Percentiles rank a stretch among this genome's conserved stretches.
Conservation (phyloP, 352 stramenopile genomes). For the Pythium coloratum region DNA sequence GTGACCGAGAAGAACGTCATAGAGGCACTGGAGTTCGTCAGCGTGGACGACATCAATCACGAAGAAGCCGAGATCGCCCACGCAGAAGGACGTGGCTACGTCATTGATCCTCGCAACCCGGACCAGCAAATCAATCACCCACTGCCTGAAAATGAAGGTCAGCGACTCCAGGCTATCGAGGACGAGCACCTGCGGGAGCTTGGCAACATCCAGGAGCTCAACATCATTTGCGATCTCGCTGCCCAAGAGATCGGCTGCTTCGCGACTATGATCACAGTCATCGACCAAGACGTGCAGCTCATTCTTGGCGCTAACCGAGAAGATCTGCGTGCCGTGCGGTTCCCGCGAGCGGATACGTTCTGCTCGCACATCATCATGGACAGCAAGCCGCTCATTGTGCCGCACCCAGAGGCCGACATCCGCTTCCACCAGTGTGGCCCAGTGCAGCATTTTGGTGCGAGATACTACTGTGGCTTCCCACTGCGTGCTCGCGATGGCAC, state of each 20-base stretch:
- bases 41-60: background rate
- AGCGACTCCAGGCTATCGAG: constrained; percentile 48
- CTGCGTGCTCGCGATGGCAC: constrained; percentile 43
- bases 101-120: constrained; percentile 13
- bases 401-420: constrained; percentile 51
- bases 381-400: constrained; percentile 50
- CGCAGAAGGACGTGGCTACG: constrained; percentile 15
- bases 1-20: constrained; percentile 11
- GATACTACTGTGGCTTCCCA: constrained; percentile 72
- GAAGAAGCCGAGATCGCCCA: constrained; percentile 15
- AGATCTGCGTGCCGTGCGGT: constrained; percentile 32
- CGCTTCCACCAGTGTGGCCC: constrained; percentile 38
- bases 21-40: constrained; percentile 16
- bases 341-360: constrained; percentile 59
- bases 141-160: constrained; percentile 40
- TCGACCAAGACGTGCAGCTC: constrained; percentile 43
- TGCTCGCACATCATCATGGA: constrained; percentile 60
- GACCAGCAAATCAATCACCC: constrained; percentile 7
- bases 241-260: constrained; percentile 54
- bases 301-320: constrained; percentile 48
- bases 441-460: constrained; percentile 33
- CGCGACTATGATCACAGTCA: constrained; percentile 56
- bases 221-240: constrained; percentile 64
- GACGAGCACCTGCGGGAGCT: constrained; percentile 34
- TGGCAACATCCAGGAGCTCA: constrained; percentile 51